Base-by-base conservation (phyloP, 805 yeast species). In the Kodamaea sagamina region DNA sequence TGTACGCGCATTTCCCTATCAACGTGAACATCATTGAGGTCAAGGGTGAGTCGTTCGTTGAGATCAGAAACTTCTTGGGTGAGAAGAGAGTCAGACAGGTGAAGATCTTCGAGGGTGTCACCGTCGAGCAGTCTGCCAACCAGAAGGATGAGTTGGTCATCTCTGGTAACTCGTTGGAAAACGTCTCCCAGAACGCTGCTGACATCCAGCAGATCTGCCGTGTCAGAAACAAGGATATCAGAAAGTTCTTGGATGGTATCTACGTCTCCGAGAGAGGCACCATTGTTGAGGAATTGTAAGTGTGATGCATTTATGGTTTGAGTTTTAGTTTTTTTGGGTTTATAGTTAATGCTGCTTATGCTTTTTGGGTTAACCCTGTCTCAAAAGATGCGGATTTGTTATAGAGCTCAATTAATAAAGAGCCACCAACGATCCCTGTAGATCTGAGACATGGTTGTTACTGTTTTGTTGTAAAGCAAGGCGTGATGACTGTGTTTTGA, bases 1-100 rank as follows among this genome's bases (percentile, higher is more conserved):
- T 93, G 56, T 95, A 92, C 72, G 99, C 99, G 84, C 99, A 93
- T 88, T 93, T 93, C 96, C 99, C 99, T 74, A 93, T 95, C 78
- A 93, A 93, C 78, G 97, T 93, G 61, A 92, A 90, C 81, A 74
- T 89, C 59, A 71, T 86, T 69, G 88, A 86, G 57, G 77, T 79
- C 65, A 92, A 92, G 47, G 88, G 86, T 60, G 62, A 70, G 42
- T 74, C 79, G 54, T 81, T 66, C 66, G 86, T 92, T 62, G 98
- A 93, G 81, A 90, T 93, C 81, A 90, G 98, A 88, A 93, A 93
- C 82, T 93, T 88, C 86, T 84, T 93, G 78, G 99, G 99, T 79
- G 98, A 93, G 82, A 93, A 89, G 86, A 82, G 89, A 77, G 95
- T 90, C 58, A 88, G 98, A 84, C 74, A 75, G 58, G 84, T 93